Evolutionary conservation across 176 grass and related monocot genomes (phyloP).

Genomic region (Coix lacrymajobi): DNA sequence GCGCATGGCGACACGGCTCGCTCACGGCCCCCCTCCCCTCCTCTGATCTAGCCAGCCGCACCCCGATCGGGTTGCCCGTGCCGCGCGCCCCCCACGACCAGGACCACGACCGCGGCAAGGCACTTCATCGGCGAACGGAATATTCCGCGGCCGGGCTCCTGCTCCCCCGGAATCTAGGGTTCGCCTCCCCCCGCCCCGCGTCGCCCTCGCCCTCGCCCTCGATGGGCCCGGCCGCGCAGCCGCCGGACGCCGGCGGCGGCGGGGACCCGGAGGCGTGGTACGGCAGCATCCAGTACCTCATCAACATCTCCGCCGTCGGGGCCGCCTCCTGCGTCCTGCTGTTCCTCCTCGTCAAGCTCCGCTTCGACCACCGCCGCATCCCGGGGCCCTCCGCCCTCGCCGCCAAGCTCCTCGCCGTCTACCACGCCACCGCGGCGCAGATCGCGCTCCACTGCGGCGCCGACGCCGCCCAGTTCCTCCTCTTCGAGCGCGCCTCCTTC

Average conservation of each 20-base stretch:
- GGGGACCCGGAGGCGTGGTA: slow-evolving; percentile 78
- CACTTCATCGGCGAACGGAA: slow-evolving; percentile 25
- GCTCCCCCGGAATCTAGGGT: slow-evolving; percentile 40
- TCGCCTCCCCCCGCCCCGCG: not conserved
- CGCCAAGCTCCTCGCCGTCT: slow-evolving; percentile 92
- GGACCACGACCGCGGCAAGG: slow-evolving; percentile 19
- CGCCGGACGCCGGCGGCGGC: slow-evolving; percentile 44
- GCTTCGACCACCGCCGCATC: slow-evolving; percentile 92
- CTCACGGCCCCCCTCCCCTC: not conserved
- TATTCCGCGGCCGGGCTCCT: not conserved
- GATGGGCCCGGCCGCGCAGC: slow-evolving; percentile 26
- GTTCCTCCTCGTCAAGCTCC: slow-evolving; percentile 93
- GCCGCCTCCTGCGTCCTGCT: slow-evolving; percentile 81
- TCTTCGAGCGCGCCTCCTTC: slow-evolving; percentile 93
- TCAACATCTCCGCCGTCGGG: slow-evolving; percentile 94
- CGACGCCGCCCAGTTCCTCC: slow-evolving; percentile 93
- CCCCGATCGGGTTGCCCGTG: not conserved
- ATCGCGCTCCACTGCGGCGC: slow-evolving; percentile 99
- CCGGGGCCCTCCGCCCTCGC: slow-evolving; percentile 79
- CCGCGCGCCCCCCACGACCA: not conserved
- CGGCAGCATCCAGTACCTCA: slow-evolving; percentile 93
- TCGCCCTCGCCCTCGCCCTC: not conserved
- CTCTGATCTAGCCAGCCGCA: slow-evolving; percentile 24
- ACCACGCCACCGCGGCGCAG: slow-evolving; percentile 85
- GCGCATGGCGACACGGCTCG: slow-evolving; percentile 10